Evolutionary conservation across 2,329 filamentous ascomycete species (phyloP), one percentile per base, ranked within the genome.

Genomic region (Arachnomyces sp.): DNA sequence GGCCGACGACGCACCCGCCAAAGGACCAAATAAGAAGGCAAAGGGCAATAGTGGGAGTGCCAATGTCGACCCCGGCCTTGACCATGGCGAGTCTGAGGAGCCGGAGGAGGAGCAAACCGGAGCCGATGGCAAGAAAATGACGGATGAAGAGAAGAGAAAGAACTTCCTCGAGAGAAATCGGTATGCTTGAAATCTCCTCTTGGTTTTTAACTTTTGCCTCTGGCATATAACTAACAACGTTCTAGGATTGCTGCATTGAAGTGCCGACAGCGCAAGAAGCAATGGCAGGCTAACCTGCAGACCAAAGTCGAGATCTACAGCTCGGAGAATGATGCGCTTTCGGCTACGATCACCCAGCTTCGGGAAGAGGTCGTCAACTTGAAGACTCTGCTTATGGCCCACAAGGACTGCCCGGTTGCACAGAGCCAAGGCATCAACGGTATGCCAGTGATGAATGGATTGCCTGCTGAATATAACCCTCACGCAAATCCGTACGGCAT

Each of bases 261-360:
- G 60, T 98, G 92, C 65, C 84, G 92, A 45, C 92, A 98, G 63
- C 80, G 92, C 14, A 98, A 98, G 74, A 98, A 98, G 74, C 92
- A 96, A 61, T 98, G 92, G 92, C 77, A 96, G 43, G 85, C 86
- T 25, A 96, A 95, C 52, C 74, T 98, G 1, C 92, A 98, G 62
- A 78, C 79, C 41, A 96, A 96, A 64, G 90, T 96, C 12, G 92
- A 98, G 62, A 74, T 94, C 50, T 96, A 88, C 57, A 89, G 84
- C 47, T 82, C 75, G 1, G 92, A 98, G 64, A 96, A 96, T 48
- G 92, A 98, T 56, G 80, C 80, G 1, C 73, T 98, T 28, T 86
- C 82, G 13, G 74, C 81, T 3, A 90, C 92, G 47, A 88, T 96
- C 43, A 83, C 83, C 1, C 80, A 86, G 51, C 69, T 96, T 4